phyloP scores from a whole-genome alignment of 441 rosid genomes.

The Croton setiger region DNA sequence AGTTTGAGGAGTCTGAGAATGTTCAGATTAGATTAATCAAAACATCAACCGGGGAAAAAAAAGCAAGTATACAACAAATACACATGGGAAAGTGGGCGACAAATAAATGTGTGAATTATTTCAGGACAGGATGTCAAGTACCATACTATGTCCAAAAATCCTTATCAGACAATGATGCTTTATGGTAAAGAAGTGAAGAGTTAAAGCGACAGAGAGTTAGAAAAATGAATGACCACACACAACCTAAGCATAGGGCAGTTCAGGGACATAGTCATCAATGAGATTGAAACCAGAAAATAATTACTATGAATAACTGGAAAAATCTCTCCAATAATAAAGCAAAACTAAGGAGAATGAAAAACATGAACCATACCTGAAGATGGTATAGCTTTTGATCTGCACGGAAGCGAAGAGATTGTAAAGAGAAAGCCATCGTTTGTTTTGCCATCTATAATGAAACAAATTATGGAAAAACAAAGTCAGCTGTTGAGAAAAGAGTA shows the following conservation, averaged over 20 bases:
- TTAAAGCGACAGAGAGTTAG: neutral
- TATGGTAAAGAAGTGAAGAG: neutral
- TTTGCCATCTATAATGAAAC: slow-evolving; percentile 75
- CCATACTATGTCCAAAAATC: neutral
- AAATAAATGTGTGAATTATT: neutral
- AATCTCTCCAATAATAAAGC: neutral
- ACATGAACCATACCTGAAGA: slow-evolving; percentile 58
- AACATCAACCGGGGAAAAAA: neutral
- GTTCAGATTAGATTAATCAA: slow-evolving; percentile 17
- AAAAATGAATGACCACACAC: neutral
- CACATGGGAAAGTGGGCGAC: neutral
- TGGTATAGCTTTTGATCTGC: slow-evolving; percentile 98
- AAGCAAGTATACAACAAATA: neutral
- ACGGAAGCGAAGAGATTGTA: slow-evolving; percentile 73
- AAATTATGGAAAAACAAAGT: neutral
- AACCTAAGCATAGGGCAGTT: neutral
- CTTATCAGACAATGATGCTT: neutral
- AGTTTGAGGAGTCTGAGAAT: slow-evolving; percentile 91
- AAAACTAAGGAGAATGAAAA: neutral
- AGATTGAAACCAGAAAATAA: neutral
- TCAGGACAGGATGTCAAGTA: neutral
- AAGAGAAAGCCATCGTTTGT: slow-evolving; percentile 94
- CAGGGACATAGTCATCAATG: neutral
- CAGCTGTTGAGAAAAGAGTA: slow-evolving; percentile 11
- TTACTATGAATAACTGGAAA: neutral